Conservation (phyloP, 2,329 filamentous ascomycete genomes). For the Pezicula rhizophila region DNA sequence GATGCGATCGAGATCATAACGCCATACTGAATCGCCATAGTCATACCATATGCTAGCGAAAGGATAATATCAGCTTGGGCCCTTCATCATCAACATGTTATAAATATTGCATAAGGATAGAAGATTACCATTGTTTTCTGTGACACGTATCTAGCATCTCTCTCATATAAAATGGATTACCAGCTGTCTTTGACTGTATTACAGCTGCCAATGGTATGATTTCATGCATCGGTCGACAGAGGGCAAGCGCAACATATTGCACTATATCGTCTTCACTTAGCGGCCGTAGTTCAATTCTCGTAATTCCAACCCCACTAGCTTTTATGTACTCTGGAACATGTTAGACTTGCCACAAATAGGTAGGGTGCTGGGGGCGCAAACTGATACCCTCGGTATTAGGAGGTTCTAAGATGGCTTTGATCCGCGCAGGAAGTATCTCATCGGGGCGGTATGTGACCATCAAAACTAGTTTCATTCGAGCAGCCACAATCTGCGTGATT, state of each 20-base stretch:
- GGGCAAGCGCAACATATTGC: constrained; percentile 74
- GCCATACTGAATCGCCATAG: constrained; percentile 76
- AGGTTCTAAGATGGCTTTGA: constrained; percentile 49
- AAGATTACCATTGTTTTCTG: constrained; percentile 60
- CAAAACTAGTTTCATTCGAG: constrained; percentile 74
- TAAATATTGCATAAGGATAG: too few relatives aligned
- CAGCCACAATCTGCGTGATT: constrained; percentile 71
- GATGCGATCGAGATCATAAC: constrained; percentile 77
- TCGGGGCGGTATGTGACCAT: constrained; percentile 69
- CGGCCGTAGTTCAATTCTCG: constrained; percentile 65
- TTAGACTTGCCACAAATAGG: constrained; percentile 16
- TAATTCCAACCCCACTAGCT: constrained; percentile 50
- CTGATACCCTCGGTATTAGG: constrained; percentile 45
- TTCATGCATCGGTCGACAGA: constrained; percentile 67
- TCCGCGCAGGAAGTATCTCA: constrained; percentile 50
- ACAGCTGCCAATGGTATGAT: constrained; percentile 74
- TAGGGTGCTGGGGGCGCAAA: constrained; percentile 18
- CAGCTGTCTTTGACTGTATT: constrained; percentile 80
- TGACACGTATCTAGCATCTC: constrained; percentile 87
- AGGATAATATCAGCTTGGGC: too few relatives aligned
- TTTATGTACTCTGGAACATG: constrained; percentile 22
- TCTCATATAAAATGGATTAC: constrained; percentile 85
- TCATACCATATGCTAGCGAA: constrained; percentile 67
- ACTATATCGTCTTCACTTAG: constrained; percentile 75
- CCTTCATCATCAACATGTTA: too few relatives aligned